phyloP scores from a whole-genome alignment of 164 flowering plant species.

The Protea cynaroides region DNA sequence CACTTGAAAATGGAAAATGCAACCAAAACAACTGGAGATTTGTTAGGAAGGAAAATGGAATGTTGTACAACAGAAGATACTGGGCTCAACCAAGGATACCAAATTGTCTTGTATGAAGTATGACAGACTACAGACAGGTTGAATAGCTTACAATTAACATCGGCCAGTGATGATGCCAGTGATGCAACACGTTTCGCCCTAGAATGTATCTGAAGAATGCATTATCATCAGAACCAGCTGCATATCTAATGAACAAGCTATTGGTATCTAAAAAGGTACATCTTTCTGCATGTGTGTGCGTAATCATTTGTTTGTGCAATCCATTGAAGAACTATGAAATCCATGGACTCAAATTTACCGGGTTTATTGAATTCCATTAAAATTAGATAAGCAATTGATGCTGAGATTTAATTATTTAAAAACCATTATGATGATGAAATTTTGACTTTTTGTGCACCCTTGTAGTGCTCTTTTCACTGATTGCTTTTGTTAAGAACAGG shows the following conservation, averaged over 20 bases:
- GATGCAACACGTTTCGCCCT: slow-evolving; percentile 52
- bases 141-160: slow-evolving; percentile 43
- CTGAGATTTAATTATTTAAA: too few relatives aligned
- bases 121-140: background rate
- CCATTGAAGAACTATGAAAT: background rate
- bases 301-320: background rate
- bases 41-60: background rate
- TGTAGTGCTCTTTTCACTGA: too few relatives aligned
- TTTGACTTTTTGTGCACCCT: too few relatives aligned
- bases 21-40: slow-evolving; percentile 1
- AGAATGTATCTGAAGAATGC: slow-evolving; percentile 38
- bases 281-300: background rate
- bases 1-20: slow-evolving; percentile 29
- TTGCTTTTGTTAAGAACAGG: too few relatives aligned
- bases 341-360: background rate
- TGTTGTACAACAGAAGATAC: background rate
- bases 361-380: too few relatives aligned
- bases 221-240: slow-evolving; percentile 1
- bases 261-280: background rate
- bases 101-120: background rate
- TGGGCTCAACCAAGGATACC: background rate
- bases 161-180: slow-evolving; percentile 43
- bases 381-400: too few relatives aligned
- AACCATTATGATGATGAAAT: too few relatives aligned
- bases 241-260: background rate